Conservation (phyloP, 176 grass and related monocot genomes). For the Calamus simplicifolius region DNA sequence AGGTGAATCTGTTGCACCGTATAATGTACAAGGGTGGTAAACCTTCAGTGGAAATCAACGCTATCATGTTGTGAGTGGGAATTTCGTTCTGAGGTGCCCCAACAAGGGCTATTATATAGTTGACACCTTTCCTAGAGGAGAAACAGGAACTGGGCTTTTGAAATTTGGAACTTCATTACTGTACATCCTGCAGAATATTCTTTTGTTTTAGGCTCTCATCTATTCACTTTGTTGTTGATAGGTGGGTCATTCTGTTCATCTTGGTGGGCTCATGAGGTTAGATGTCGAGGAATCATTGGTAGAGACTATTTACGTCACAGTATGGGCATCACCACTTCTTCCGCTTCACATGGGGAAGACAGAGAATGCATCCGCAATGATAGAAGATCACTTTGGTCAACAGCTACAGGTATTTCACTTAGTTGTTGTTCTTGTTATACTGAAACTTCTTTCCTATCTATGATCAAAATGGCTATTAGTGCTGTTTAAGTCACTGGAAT, state of each 20-base stretch:
- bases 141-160: too few species aligned
- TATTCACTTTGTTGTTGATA: constrained; percentile 9
- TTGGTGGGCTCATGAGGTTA: constrained; percentile 56
- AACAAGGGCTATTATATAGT: too few species aligned
- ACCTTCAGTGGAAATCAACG: too few species aligned
- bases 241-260: constrained; percentile 69
- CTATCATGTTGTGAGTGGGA: too few species aligned
- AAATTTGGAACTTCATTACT: too few species aligned
- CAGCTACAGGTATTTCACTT: constrained; percentile 55
- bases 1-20: too few species aligned
- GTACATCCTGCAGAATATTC: too few species aligned
- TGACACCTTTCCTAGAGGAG: too few species aligned
- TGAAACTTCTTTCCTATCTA: background rate
- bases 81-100: too few species aligned
- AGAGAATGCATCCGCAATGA: constrained; percentile 43
- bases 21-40: too few species aligned
- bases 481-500: background rate
- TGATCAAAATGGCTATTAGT: background rate
- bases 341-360: constrained; percentile 94
- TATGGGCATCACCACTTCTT: constrained; percentile 78
- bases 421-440: background rate
- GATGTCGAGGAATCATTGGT: constrained; percentile 59
- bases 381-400: constrained; percentile 59
- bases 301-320: constrained; percentile 59
- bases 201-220: background rate